phyloP scores from a whole-genome alignment of 805 yeast genomes.

The Candida glaebosa region DNA sequence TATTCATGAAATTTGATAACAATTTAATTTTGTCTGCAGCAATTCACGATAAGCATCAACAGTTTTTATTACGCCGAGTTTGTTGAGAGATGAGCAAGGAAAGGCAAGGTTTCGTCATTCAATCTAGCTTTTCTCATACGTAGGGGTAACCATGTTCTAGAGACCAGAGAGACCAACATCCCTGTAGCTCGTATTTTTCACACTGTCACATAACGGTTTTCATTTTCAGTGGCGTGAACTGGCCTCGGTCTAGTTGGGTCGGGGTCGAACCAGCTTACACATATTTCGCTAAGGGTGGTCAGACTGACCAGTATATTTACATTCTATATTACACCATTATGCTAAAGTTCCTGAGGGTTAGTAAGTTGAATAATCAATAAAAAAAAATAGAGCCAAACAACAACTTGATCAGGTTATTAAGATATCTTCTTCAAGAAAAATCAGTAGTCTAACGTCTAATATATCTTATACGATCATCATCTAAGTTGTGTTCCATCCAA shows the following conservation, averaged over 20 bases:
- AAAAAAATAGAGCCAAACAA: background rate
- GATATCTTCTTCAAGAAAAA: constrained; percentile 29
- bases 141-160: too few species aligned
- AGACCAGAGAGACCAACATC: too few species aligned
- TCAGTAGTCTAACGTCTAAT: constrained; percentile 44
- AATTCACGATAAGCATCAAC: background rate
- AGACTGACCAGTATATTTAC: background rate
- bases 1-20: background rate
- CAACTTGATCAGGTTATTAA: constrained; percentile 22
- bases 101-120: too few species aligned
- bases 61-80: too few species aligned
- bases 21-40: background rate
- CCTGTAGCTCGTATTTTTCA: too few species aligned
- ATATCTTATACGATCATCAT: constrained; percentile 34
- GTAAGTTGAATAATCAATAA: background rate
- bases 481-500: background rate
- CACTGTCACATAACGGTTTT: too few species aligned
- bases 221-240: too few species aligned
- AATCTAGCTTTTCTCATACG: too few species aligned
- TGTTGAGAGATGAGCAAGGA: too few species aligned
- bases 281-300: background rate
- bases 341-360: background rate
- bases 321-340: background rate
- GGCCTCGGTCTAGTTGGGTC: too few species aligned
- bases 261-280: too few species aligned